Percentiles rank a stretch among this genome's conserved stretches.
These are phyloP conservation scores for Aspergillus udagawae DNA, from an alignment of 2,329 filamentous ascomycete species.

Conservation along the genomic window DNA sequence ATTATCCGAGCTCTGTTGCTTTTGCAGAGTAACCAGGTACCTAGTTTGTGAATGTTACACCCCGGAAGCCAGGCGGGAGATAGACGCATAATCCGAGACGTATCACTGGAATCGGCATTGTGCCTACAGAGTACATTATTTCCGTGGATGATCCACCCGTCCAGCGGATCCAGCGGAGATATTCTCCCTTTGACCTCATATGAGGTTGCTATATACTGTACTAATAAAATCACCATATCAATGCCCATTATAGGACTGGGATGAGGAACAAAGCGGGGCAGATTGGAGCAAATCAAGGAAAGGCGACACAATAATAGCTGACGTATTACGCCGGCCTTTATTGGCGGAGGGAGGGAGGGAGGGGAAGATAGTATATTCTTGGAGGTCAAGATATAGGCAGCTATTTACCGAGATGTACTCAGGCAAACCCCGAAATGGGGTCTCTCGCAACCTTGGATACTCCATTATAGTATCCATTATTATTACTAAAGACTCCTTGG, in stretches of 20 bases:
- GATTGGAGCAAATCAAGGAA: not conserved
- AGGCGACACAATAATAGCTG: not conserved
- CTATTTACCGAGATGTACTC: not conserved
- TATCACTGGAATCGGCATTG: not conserved
- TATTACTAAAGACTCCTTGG: slow-evolving; percentile 22
- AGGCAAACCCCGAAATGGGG: not conserved
- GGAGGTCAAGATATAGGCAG: too few species aligned
- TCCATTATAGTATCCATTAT: not conserved
- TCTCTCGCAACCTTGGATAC: not conserved
- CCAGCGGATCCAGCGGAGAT: not conserved
- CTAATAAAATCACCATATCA: not conserved
- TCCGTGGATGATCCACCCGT: not conserved
- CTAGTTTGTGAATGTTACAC: not conserved
- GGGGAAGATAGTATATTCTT: too few species aligned
- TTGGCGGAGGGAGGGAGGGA: too few species aligned
- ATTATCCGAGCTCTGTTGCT: not conserved
- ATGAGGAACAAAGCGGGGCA: not conserved
- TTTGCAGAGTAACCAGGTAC: not conserved
- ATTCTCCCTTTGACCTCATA: not conserved
- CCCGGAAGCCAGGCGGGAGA: not conserved
- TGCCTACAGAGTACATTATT: not conserved
- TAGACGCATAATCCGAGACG: not conserved
- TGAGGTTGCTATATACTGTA: not conserved
- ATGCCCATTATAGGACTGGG: not conserved
- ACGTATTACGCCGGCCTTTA: not conserved